A percentile compares a stretch with the other conserved stretches of the same genome.
These are phyloP conservation scores for Metarhizium anisopliae DNA, from an alignment of 2,329 filamentous ascomycete species.

Conservation along the genomic window DNA sequence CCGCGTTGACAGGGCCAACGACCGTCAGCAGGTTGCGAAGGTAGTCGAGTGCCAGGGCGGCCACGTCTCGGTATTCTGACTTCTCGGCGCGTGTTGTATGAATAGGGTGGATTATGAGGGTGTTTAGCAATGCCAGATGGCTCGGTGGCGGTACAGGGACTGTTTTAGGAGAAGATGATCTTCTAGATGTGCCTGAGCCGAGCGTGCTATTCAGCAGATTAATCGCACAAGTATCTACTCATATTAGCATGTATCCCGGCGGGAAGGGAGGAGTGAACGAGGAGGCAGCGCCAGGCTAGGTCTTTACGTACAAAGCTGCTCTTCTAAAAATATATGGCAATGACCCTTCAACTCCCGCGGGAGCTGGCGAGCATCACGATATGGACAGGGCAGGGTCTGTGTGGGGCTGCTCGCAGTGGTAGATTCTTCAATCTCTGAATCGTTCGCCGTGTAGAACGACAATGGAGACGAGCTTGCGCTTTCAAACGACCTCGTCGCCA, in stretches of 20 bases:
- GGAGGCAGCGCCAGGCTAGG: background rate
- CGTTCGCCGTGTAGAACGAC: slow-evolving; percentile 27
- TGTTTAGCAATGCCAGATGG: slow-evolving; percentile 69
- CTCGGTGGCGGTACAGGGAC: slow-evolving; percentile 59
- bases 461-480: slow-evolving; percentile 21
- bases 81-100: slow-evolving; percentile 66
- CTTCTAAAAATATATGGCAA: slow-evolving; percentile 65
- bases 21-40: slow-evolving; percentile 57
- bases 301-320: slow-evolving; percentile 52
- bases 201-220: slow-evolving; percentile 56
- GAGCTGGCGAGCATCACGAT: slow-evolving; percentile 46
- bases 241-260: background rate
- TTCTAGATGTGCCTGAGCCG: slow-evolving; percentile 37
- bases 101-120: slow-evolving; percentile 71
- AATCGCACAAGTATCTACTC: slow-evolving; percentile 36
- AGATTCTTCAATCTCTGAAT: slow-evolving; percentile 18
- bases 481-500: slow-evolving; percentile 8
- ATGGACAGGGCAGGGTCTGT: slow-evolving; percentile 25
- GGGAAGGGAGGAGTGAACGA: background rate
- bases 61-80: slow-evolving; percentile 50
- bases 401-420: slow-evolving; percentile 28
- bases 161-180: slow-evolving; percentile 23
- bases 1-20: slow-evolving; percentile 61
- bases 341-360: slow-evolving; percentile 57
- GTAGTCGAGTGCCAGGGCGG: slow-evolving; percentile 59